Base-by-base conservation (phyloP, 768 basidiomycete species). In the Suillus plorans region DNA sequence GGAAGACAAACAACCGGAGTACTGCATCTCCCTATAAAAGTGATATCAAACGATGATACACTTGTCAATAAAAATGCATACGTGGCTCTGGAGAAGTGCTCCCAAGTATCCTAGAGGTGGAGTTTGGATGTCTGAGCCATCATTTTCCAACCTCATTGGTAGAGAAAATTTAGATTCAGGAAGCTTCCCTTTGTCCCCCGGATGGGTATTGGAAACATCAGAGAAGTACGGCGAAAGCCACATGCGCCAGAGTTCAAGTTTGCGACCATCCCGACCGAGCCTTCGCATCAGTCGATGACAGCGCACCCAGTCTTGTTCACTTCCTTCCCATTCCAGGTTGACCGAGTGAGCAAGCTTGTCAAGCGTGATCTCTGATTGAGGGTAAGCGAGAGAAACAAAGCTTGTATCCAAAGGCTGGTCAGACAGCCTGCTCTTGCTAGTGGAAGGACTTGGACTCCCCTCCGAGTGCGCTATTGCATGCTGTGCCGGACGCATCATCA, bases 401-500 rank as follows among this genome's bases (percentile, higher is more conserved):
- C 63, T 68, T 12, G 60, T 66, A 14, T 81, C 80, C 41, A 59
- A 44, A 25, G 50, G 64, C 28, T 59, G 56, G 18, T 56, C 42
- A n/a, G 60, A 49, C 36, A 49, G 25, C 41, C 14, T 47, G 41
- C 53, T 52, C 57, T 59, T 52, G 72, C 67, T 34, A 69, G 72
- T 59, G 69, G 63, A 55, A 61, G 55, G 31, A 61, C 28, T 64
- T 59, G 25, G 53, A 47, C 53, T 31, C 22, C 42, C 57, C 44
- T 60, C 37, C 42, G 20, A 53, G 56, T 55, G 25, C 66, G 47
- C 66, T 61, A 49, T 62, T 25, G 64, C 61, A 62, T 64, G 60
- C 36, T 63, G 77, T 68, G 81, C 84, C 4, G 90, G 89, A 16
- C 89, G 83, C 80, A 92, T 85, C 93, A 94, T 94, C 34, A 94